Evolutionary conservation across 192 early-diverging fungal genomes (phyloP).

Genomic region (Entomortierella chlamydospora): DNA sequence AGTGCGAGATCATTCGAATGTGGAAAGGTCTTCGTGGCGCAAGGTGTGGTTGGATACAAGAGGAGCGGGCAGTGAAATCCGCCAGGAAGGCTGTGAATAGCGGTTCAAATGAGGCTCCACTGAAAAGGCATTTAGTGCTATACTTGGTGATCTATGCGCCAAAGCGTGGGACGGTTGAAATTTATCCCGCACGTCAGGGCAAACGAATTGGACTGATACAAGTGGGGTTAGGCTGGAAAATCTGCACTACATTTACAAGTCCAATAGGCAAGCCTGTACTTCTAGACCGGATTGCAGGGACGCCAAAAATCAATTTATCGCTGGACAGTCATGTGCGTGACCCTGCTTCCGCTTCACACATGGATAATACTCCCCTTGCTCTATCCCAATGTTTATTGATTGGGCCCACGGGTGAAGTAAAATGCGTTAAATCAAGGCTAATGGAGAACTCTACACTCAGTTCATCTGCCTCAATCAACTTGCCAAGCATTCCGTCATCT

Average conservation of each 20-base stretch:
- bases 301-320: constrained; percentile 9
- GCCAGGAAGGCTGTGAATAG: background rate
- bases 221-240: constrained; percentile 68
- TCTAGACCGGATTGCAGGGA: constrained; percentile 45
- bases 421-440: constrained; percentile 25
- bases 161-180: constrained; percentile 71
- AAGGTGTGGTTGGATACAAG: constrained; percentile 76
- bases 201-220: constrained; percentile 67
- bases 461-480: constrained; percentile 7
- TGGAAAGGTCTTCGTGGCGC: constrained; percentile 81
- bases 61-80: constrained; percentile 43
- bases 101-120: constrained; percentile 37
- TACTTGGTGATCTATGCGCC: constrained; percentile 75
- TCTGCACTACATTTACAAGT: constrained; percentile 60
- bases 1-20: constrained; percentile 74
- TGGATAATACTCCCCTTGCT: constrained; percentile 1
- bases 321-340: background rate
- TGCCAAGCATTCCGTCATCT: background rate
- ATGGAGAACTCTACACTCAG: constrained; percentile 4
- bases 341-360: background rate
- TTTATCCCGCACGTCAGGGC: constrained; percentile 72
- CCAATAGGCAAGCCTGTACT: constrained; percentile 57
- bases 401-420: constrained; percentile 65
- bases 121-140: constrained; percentile 40
- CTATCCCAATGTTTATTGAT: constrained; percentile 64